Percentiles rank a stretch among this genome's conserved stretches.
These are phyloP conservation scores for Gymnopilus junonius DNA, from an alignment of 768 basidiomycete genomes.

Conservation along the genomic window DNA sequence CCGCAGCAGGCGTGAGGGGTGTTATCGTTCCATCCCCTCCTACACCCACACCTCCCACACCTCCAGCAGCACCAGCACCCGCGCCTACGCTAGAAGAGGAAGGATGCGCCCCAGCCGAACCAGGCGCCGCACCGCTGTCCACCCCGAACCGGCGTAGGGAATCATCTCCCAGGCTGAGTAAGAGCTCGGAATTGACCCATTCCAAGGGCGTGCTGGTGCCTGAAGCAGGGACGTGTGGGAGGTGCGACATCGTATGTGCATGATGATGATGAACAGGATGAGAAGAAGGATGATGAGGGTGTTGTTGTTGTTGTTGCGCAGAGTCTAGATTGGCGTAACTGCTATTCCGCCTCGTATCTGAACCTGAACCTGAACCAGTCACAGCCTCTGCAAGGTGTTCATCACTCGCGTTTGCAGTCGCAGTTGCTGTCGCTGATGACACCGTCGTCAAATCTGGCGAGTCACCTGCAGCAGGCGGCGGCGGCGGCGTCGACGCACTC, in stretches of 20 bases:
- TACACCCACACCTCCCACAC: too few relatives aligned
- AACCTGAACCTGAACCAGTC: neutral
- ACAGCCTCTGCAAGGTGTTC: neutral
- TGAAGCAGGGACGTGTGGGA: slow-evolving; percentile 49
- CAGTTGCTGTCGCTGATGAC: neutral
- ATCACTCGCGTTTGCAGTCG: neutral
- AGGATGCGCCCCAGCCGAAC: neutral
- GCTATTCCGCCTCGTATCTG: neutral
- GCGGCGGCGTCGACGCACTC: neutral
- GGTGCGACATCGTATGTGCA: slow-evolving; percentile 38
- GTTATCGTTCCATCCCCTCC: neutral
- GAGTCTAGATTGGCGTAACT: neutral
- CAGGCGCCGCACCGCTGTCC: neutral
- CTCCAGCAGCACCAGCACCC: neutral
- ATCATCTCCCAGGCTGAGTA: slow-evolving; percentile 44
- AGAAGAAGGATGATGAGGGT: too few relatives aligned
- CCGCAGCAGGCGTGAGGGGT: slow-evolving; percentile 5
- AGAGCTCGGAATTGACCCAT: slow-evolving; percentile 86
- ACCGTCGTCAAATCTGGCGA: neutral
- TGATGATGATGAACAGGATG: too few relatives aligned
- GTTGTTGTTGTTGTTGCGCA: too few relatives aligned
- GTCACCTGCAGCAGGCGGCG: neutral
- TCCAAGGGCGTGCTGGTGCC: slow-evolving; percentile 58
- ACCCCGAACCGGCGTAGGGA: slow-evolving; percentile 14
- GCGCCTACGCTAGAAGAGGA: neutral